These are phyloP conservation scores for Hydnum rufescens DNA, from an alignment of 768 basidiomycete genomes.

Conservation along the genomic window DNA sequence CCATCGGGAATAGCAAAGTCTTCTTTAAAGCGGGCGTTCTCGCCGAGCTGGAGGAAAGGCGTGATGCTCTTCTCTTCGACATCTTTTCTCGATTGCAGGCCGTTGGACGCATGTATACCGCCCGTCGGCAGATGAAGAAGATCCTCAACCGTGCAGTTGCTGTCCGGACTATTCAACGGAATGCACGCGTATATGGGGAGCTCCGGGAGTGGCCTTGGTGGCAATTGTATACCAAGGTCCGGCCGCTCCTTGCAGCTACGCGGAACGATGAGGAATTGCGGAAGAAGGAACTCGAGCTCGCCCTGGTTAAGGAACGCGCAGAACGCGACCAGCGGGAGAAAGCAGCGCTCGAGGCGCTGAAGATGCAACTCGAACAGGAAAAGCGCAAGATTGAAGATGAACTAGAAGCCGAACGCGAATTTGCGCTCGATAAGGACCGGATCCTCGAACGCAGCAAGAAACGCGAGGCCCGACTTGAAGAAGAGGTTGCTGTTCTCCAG, in stretches of 20 bases:
- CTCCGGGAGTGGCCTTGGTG: constrained; percentile 98
- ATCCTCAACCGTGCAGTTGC: constrained; percentile 82
- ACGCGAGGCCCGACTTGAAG: constrained; percentile 68
- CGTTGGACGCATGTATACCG: constrained; percentile 63
- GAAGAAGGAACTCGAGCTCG: constrained; percentile 68
- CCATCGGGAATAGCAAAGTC: constrained; percentile 90
- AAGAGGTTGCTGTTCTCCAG: constrained; percentile 64
- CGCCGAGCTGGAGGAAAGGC: constrained; percentile 83
- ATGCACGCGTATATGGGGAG: constrained; percentile 79
- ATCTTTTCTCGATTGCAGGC: constrained; percentile 82
- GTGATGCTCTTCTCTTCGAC: constrained; percentile 74
- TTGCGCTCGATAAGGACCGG: constrained; percentile 66
- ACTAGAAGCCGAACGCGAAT: constrained; percentile 60
- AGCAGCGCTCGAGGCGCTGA: constrained; percentile 55
- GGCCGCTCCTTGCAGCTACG: constrained; percentile 82
- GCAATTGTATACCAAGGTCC: constrained; percentile 93
- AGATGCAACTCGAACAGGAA: constrained; percentile 66
- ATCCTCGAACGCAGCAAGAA: constrained; percentile 68
- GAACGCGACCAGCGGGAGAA: constrained; percentile 73
- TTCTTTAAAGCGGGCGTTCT: constrained; percentile 98
- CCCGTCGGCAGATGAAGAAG: constrained; percentile 82
- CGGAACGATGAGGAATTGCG: constrained; percentile 81
- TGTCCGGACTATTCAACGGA: constrained; percentile 80
- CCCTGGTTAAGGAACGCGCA: constrained; percentile 60
- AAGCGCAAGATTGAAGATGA: constrained; percentile 67